These are phyloP conservation scores for Alternaria sp. DNA, from an alignment of 2,329 filamentous ascomycete species.

Conservation along the genomic window DNA sequence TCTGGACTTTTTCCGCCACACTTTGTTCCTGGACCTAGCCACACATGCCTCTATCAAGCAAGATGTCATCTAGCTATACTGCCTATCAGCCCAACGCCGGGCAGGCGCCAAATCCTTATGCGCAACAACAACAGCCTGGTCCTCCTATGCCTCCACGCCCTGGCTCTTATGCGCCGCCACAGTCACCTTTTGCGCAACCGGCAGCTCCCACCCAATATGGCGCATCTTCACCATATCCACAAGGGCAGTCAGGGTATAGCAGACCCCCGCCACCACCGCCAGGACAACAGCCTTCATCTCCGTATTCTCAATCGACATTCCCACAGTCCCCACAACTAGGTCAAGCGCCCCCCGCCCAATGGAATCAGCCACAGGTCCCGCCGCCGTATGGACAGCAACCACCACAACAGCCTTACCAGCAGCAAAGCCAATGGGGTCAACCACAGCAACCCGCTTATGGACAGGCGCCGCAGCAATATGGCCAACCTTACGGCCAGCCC, in stretches of 20 bases:
- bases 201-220: conserved; percentile 47
- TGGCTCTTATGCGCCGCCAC: conserved; percentile 46
- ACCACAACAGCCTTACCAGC: conserved; percentile 31
- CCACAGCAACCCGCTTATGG: conserved; percentile 25
- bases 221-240: conserved; percentile 45
- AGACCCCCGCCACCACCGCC: conserved; percentile 44
- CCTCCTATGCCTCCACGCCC: conserved; percentile 44
- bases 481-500: conserved; percentile 43
- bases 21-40: conserved; percentile 19
- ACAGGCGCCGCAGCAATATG: conserved; percentile 43
- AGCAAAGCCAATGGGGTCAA: conserved; percentile 32
- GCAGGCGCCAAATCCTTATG: conserved; percentile 37
- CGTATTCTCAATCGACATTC: conserved; percentile 12
- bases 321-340: conserved; percentile 26
- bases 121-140: conserved; percentile 33
- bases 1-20: conserved; percentile 15
- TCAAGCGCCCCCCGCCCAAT: conserved; percentile 27
- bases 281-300: conserved; percentile 31
- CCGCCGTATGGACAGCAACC: conserved; percentile 40
- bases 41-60: conserved; percentile 36
- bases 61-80: conserved; percentile 39
- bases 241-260: conserved; percentile 43
- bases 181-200: conserved; percentile 52
- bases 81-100: conserved; percentile 38
- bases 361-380: conserved; percentile 36